These are phyloP conservation scores for Dryas octopetala DNA, from an alignment of 306 rosid species.

Conservation along the genomic window DNA sequence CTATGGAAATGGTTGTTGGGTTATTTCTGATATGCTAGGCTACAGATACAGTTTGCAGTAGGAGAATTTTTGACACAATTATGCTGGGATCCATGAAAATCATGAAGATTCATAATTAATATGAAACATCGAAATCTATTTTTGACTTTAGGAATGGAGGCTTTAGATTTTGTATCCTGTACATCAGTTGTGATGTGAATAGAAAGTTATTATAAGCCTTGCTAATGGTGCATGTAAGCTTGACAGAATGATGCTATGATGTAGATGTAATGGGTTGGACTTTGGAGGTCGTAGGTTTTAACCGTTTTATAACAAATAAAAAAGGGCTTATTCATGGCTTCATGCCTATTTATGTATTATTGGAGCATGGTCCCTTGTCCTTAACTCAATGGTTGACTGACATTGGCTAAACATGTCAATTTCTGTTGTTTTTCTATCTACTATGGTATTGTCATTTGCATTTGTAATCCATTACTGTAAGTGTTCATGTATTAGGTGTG, in stretches of 20 bases:
- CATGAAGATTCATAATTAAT: not conserved
- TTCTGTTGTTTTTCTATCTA: not conserved
- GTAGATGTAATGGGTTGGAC: not conserved
- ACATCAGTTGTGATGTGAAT: not conserved
- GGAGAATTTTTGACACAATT: not conserved
- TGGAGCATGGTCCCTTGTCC: not conserved
- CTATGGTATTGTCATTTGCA: not conserved
- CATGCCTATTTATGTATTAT: not conserved
- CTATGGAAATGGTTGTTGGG: not conserved
- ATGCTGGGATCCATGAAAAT: not conserved
- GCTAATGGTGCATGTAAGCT: not conserved
- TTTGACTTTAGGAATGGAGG: not conserved
- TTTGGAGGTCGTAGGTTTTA: not conserved
- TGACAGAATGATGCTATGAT: not conserved
- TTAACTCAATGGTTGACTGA: not conserved
- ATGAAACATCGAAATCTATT: not conserved
- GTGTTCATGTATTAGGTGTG: not conserved
- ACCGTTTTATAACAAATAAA: not conserved
- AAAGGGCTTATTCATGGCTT: not conserved
- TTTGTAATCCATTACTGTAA: not conserved
- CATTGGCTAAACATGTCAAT: not conserved
- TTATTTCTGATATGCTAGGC: not conserved
- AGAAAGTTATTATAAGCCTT: not conserved
- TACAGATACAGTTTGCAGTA: not conserved
- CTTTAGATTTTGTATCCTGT: not conserved